Evolutionary conservation across 2,329 filamentous ascomycete species (phyloP), one percentile per base, ranked within the genome.

Genomic region (Trichoderma simmonsii): DNA sequence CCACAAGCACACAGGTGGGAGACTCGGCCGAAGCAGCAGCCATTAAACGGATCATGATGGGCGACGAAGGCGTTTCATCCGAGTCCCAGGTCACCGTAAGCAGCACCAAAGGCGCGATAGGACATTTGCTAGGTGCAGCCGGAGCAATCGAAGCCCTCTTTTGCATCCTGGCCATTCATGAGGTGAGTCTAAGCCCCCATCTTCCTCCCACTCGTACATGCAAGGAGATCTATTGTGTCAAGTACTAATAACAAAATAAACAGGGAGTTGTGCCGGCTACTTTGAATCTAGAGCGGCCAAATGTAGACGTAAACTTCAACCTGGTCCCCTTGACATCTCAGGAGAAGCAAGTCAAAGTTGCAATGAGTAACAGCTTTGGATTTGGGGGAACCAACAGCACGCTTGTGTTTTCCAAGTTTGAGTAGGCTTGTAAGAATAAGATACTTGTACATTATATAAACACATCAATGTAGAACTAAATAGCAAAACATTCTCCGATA

Each of bases 321-420:
- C 95, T 98, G 80, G 90, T 97, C 4, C 89, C 94, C 0, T 85
- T 90, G 4, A 79, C 85, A 60, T 87, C 94, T 0, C 95, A 98
- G 81, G 81, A 92, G 67, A 90, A 89, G 75, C 79, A 85, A 3
- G 89, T 98, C 12, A 84, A 89, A 71, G 91, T 95, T 26, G 93
- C 93, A 6, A 77, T 99, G 72, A 96, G 93, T 4, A 99, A 99
- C 78, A 98, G 95, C 80, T 99, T 99, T 83, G 96, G 96, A 0
- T 99, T 99, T 83, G 96, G 96, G 12, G 96, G 96, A 18, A 98
- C 95, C 1, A 99, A 99, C 83, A 95, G 95, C 56, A 94, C 90
- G 69, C 84, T 99, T 48, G 94, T 94, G 67, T 95, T 98, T 77
- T 87, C 87, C 8, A 80, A 75, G 34, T 71, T 79, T 28, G 59